Evolutionary conservation across 1,284 basidiomycete species (phyloP).

Genomic region (Ganoderma leucocontextum): DNA sequence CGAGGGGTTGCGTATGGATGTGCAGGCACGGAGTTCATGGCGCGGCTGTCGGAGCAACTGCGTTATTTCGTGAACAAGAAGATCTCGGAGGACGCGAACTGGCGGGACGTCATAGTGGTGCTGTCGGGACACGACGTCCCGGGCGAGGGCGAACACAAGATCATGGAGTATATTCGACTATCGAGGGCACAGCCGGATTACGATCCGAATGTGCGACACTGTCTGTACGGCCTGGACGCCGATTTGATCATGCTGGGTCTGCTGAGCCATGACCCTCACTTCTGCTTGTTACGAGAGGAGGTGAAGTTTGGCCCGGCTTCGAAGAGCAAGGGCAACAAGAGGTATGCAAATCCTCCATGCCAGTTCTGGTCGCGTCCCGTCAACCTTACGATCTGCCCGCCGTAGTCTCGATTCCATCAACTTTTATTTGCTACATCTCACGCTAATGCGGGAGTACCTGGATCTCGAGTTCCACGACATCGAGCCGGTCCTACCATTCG

Average conservation of each 20-base stretch:
- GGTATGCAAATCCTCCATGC: conserved; percentile 53
- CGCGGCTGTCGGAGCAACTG: conserved; percentile 87
- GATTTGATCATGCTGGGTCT: conserved; percentile 99
- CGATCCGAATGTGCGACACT: conserved; percentile 94
- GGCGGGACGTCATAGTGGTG: conserved; percentile 92
- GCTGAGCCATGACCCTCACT: conserved; percentile 98
- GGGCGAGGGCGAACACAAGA: conserved; percentile 99
- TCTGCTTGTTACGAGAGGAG: conserved; percentile 96
- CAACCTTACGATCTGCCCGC: neutral
- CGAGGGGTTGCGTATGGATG: neutral
- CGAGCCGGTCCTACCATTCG: conserved; percentile 65
- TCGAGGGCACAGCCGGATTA: conserved; percentile 95
- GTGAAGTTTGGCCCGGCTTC: conserved; percentile 94
- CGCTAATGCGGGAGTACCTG: conserved; percentile 95
- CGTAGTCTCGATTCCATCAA: conserved; percentile 85
- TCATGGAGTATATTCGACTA: conserved; percentile 98
- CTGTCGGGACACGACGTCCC: conserved; percentile 99
- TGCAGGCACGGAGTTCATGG: conserved; percentile 95
- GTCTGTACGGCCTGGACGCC: conserved; percentile 97
- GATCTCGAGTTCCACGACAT: conserved; percentile 92
- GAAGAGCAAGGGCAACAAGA: conserved; percentile 73
- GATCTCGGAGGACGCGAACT: conserved; percentile 94
- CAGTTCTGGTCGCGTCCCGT: neutral
- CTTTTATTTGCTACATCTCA: conserved; percentile 96
- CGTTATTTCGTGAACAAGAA: conserved; percentile 98